Conservation (phyloP, 179 eudicot species). For the Camellia oleifera region DNA sequence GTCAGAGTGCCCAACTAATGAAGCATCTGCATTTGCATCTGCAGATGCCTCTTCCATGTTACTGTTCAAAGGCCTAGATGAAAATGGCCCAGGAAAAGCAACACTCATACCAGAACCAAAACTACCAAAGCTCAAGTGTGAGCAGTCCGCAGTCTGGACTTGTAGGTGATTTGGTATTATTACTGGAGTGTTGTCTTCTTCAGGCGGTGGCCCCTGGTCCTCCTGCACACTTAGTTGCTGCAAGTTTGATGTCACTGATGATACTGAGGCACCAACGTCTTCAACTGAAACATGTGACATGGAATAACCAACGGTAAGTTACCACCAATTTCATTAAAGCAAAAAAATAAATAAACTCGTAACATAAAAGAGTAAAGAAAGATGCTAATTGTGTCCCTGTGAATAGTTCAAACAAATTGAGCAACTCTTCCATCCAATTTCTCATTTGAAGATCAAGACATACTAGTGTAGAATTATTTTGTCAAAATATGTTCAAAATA, state of each 20-base stretch:
- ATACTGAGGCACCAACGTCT: conserved; percentile 46
- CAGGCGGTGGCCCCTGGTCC: conserved; percentile 44
- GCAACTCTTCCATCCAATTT: neutral
- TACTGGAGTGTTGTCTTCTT: conserved; percentile 71
- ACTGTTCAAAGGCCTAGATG: conserved; percentile 40
- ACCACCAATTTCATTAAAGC: neutral
- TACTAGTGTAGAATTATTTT: neutral
- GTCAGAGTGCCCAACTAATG: conserved; percentile 48
- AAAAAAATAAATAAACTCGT: neutral
- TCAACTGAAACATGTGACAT: conserved; percentile 31
- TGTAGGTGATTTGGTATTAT: conserved; percentile 85
- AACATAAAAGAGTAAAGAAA: neutral
- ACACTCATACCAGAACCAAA: conserved; percentile 62
- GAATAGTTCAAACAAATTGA: neutral
- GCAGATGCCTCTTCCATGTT: conserved; percentile 47
- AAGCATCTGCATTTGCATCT: conserved; percentile 47
- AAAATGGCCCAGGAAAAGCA: conserved; percentile 49
- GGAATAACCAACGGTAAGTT: neutral
- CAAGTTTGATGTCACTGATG: conserved; percentile 67
- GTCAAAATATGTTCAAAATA: neutral
- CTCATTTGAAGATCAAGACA: neutral
- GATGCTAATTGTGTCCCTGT: neutral
- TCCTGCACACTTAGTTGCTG: conserved; percentile 64
- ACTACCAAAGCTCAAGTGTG: conserved; percentile 95
- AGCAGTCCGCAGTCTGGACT: conserved; percentile 77